Conservation (phyloP, 2,329 filamentous ascomycete genomes). For the Myriosclerotinia curreyana region DNA sequence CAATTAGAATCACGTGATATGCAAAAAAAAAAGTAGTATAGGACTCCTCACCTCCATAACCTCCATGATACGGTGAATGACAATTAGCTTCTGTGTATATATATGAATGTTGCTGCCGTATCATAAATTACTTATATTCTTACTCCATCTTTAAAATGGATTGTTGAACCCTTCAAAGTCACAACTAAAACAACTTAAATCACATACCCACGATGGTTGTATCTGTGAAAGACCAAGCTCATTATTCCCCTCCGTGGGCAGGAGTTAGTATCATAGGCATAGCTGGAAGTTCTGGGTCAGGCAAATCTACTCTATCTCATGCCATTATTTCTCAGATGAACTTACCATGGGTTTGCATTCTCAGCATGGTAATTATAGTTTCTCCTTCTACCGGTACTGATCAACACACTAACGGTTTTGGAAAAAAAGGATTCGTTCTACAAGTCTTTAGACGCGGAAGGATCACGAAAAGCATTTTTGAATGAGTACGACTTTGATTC, state of each 20-base stretch:
- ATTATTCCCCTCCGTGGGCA: conserved; percentile 93
- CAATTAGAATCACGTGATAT: not conserved
- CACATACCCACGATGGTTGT: conserved; percentile 26
- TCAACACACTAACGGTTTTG: not conserved
- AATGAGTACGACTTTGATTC: conserved; percentile 98
- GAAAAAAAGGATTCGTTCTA: conserved; percentile 85
- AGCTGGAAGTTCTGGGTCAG: conserved; percentile 88
- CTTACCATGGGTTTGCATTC: conserved; percentile 94
- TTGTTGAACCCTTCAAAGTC: not conserved
- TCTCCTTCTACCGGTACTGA: not conserved
- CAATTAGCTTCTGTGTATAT: conserved; percentile 11
- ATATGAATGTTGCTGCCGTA: not conserved
- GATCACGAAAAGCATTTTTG: conserved; percentile 75
- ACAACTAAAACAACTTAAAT: not conserved
- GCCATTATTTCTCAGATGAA: conserved; percentile 88
- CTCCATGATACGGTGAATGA: not conserved
- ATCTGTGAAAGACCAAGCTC: conserved; percentile 46
- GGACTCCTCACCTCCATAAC: not conserved
- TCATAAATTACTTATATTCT: not conserved
- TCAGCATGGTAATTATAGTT: conserved; percentile 73
- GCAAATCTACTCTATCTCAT: conserved; percentile 90
- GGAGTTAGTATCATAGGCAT: conserved; percentile 96
- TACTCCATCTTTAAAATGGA: not conserved
- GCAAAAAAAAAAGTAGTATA: not conserved
- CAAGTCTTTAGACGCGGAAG: conserved; percentile 76